Evolutionary conservation across 1,284 basidiomycete species (phyloP).

Genomic region (Apiotrichum brassicae): DNA sequence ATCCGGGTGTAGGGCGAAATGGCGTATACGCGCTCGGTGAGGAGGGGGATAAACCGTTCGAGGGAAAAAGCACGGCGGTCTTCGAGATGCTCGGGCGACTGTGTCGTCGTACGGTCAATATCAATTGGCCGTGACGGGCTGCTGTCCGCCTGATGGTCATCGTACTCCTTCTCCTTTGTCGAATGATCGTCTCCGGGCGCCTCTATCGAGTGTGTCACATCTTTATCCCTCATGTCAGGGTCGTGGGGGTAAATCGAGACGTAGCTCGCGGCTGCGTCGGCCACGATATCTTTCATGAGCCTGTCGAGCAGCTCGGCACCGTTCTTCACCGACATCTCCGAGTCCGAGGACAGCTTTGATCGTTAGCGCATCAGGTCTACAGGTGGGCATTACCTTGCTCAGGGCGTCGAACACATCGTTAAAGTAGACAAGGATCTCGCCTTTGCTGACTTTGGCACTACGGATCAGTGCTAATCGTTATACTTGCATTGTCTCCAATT

Average conservation of each 20-base stretch:
- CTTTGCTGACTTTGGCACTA: slow-evolving; percentile 88
- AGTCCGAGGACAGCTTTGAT: slow-evolving; percentile 82
- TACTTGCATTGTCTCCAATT: slow-evolving; percentile 4
- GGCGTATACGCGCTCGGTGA: slow-evolving; percentile 89
- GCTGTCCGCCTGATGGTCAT: background rate
- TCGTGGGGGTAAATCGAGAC: slow-evolving; percentile 69
- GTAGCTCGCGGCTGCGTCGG: slow-evolving; percentile 92
- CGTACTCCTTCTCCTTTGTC: slow-evolving; percentile 1
- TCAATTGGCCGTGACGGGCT: slow-evolving; percentile 6
- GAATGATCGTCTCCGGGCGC: slow-evolving; percentile 2
- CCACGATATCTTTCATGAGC: slow-evolving; percentile 93
- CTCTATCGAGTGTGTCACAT: slow-evolving; percentile 1
- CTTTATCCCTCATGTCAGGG: slow-evolving; percentile 24
- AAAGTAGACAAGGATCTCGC: slow-evolving; percentile 93
- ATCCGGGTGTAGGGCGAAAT: slow-evolving; percentile 92
- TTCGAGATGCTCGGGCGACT: slow-evolving; percentile 15
- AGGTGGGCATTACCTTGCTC: slow-evolving; percentile 68
- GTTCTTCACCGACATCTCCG: slow-evolving; percentile 95
- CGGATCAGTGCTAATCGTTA: background rate
- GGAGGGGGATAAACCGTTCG: slow-evolving; percentile 86
- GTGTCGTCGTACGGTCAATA: slow-evolving; percentile 4
- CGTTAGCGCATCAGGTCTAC: background rate
- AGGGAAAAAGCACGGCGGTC: slow-evolving; percentile 71
- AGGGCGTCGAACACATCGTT: slow-evolving; percentile 97
- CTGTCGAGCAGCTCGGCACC: slow-evolving; percentile 97